phyloP scores from a whole-genome alignment of 169 alveolate genomes.

The Cryptosporidium viatorum region DNA sequence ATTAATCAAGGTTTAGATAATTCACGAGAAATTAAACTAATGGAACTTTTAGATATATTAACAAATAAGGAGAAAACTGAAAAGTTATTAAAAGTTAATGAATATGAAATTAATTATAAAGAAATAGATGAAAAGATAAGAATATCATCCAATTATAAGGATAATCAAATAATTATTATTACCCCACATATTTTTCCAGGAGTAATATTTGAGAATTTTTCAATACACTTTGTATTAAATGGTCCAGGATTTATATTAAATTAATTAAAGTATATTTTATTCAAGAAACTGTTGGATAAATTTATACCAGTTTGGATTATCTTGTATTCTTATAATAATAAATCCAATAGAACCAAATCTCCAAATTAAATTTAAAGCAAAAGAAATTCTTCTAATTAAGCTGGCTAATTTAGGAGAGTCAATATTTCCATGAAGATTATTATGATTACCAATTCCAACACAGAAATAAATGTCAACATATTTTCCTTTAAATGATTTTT shows the following conservation, averaged over 20 bases:
- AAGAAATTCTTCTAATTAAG: constrained; percentile 58
- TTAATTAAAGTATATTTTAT: not conserved
- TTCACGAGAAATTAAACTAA: constrained; percentile 65
- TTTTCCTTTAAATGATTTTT: constrained; percentile 29
- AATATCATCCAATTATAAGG: not conserved
- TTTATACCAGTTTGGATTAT: constrained; percentile 30
- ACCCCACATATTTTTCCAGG: constrained; percentile 73
- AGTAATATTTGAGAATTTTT: constrained; percentile 50
- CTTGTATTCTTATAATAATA: constrained; percentile 39
- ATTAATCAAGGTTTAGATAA: constrained; percentile 72
- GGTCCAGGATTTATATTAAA: constrained; percentile 64
- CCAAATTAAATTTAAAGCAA: constrained; percentile 58
- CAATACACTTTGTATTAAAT: constrained; percentile 70
- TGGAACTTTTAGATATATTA: constrained; percentile 59
- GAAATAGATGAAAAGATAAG: not conserved
- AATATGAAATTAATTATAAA: not conserved
- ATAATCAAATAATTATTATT: constrained; percentile 46
- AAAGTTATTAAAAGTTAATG: constrained; percentile 35
- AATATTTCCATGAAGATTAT: not conserved
- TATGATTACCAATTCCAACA: constrained; percentile 68
- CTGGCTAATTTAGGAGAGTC: constrained; percentile 57
- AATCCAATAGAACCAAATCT: constrained; percentile 62
- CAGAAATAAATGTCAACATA: constrained; percentile 48
- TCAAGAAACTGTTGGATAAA: constrained; percentile 16
- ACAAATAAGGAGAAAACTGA: constrained; percentile 30